Base-by-base conservation (phyloP, 2,329 filamentous ascomycete genomes). In the Seiridium cupressi region DNA sequence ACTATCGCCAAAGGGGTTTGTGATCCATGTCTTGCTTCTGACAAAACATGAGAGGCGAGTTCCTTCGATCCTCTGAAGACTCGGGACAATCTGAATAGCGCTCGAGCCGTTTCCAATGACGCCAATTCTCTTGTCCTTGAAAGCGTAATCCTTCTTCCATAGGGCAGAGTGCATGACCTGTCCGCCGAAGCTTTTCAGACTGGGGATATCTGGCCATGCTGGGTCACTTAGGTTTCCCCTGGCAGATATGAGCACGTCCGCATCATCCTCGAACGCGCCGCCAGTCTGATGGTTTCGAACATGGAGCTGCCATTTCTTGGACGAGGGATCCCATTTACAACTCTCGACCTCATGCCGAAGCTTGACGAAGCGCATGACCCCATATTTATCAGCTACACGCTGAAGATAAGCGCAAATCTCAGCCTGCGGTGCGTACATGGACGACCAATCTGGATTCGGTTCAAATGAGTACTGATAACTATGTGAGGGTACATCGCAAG, bases 391-490 rank as follows among this genome's bases (percentile, higher is more conserved):
- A 5, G 79, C 78, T 3, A 81, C 77, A 35, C 71, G 72, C 55
- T 79, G 73, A 26, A 84, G 77, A 62, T 84, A 84, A 8, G 74
- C 69, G 42, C 76, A 76, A 40, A 84, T 82, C 66, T 85, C 82
- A n/a, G 57, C 55, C 32, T 74, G 76, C 0, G 77, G 77, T 2
- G 79, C 79, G 63, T 84, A 85, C 44, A 84, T 77, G 26, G 76
- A 70, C 7, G 78, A 80, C 83, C 83, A 85, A 60, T 81, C 67
- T 3, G 82, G 79, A 58, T 85, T 85, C 0, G 83, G 82, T 34
- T 81, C 80, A 68, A 82, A 85, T 0, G 81, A 76, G 65, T 83
- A 84, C 62, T 83, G 82, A 65, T 85, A 85, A 6, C 81, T 83
- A 63, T 85, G 82, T 5, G 79, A 75, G 5, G 73, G 73, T 13